Percentiles rank a stretch among this genome's conserved stretches.
These are phyloP conservation scores for Verticillium longisporum DNA, from an alignment of 2,329 filamentous ascomycete genomes.

Conservation along the genomic window DNA sequence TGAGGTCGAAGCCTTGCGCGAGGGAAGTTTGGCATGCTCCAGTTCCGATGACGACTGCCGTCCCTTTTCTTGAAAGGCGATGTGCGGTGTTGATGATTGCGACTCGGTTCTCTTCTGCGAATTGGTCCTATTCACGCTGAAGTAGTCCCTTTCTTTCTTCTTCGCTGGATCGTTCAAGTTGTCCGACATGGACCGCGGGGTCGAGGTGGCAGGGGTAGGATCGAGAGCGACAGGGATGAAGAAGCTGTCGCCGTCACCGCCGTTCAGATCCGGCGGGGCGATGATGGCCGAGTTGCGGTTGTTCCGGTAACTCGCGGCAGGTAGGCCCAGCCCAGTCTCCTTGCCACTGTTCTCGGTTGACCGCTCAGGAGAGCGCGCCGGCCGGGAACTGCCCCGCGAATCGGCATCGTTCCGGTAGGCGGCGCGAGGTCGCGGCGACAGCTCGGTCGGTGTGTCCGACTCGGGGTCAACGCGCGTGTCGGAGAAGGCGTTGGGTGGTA, in stretches of 20 bases:
- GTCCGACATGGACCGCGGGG: constrained; percentile 48
- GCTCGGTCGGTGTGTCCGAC: constrained; percentile 62
- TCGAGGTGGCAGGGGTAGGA: constrained; percentile 52
- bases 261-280: constrained; percentile 32
- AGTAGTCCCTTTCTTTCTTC: constrained; percentile 54
- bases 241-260: constrained; percentile 56
- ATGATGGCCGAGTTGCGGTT: constrained; percentile 68
- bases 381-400: constrained; percentile 46
- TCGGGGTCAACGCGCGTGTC: constrained; percentile 48
- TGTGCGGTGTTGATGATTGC: constrained; percentile 68
- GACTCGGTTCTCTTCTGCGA: constrained; percentile 42
- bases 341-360: constrained; percentile 30
- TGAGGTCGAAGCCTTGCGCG: constrained; percentile 41
- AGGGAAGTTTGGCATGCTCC: constrained; percentile 43
- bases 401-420: constrained; percentile 47
- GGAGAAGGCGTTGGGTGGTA: constrained; percentile 56
- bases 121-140: constrained; percentile 36
- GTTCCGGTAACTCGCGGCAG: constrained; percentile 70
- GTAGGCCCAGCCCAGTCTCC: constrained; percentile 60
- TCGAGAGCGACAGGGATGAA: constrained; percentile 73
- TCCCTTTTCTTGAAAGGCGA: constrained; percentile 82
- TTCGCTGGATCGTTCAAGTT: constrained; percentile 35
- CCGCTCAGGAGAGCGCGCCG: constrained; percentile 49
- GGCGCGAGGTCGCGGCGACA: constrained; percentile 55
- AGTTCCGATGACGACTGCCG: constrained; percentile 57